Percentiles rank a stretch among this genome's conserved stretches.
phyloP scores from a whole-genome alignment of 495 filamentous ascomycete genomes.

The Venustampulla echinocandica region DNA sequence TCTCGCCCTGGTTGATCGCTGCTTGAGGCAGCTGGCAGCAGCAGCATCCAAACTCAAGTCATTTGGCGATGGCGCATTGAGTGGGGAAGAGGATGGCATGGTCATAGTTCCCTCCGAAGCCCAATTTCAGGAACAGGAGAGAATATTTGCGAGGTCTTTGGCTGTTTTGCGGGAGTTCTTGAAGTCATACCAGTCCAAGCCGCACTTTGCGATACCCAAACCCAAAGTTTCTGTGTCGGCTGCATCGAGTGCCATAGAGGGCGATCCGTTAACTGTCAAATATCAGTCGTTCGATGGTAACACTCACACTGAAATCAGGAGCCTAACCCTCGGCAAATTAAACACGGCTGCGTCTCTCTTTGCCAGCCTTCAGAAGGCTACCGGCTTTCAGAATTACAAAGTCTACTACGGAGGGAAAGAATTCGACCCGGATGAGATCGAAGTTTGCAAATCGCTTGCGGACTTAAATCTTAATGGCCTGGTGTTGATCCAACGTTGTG shows the following conservation, averaged over 20 bases:
- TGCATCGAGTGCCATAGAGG: conserved; percentile 34
- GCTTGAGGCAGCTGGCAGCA: conserved; percentile 61
- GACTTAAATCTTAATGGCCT: conserved; percentile 54
- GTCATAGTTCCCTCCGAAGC: conserved; percentile 34
- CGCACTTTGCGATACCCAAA: conserved; percentile 41
- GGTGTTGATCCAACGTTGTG: conserved; percentile 46
- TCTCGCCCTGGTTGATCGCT: conserved; percentile 66
- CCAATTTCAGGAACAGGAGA: conserved; percentile 35
- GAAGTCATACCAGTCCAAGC: conserved; percentile 35
- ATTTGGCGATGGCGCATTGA: conserved; percentile 27
- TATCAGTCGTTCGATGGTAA: conserved; percentile 66
- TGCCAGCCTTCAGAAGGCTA: conserved; percentile 52
- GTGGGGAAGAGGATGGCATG: conserved; percentile 42
- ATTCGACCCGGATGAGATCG: conserved; percentile 37
- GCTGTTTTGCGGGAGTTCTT: conserved; percentile 39
- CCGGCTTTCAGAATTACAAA: conserved; percentile 63
- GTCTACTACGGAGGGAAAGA: conserved; percentile 41
- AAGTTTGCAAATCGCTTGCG: conserved; percentile 44
- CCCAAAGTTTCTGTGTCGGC: conserved; percentile 29
- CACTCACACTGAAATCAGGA: conserved; percentile 44
- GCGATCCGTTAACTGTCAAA: conserved; percentile 54
- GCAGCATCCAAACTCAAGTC: conserved; percentile 54
- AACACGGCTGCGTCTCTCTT: conserved; percentile 62
- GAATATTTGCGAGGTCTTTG: conserved; percentile 60
- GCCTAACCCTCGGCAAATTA: conserved; percentile 53